These are phyloP conservation scores for Parastagonospora avenae DNA, from an alignment of 2,329 filamentous ascomycete genomes.

Conservation along the genomic window DNA sequence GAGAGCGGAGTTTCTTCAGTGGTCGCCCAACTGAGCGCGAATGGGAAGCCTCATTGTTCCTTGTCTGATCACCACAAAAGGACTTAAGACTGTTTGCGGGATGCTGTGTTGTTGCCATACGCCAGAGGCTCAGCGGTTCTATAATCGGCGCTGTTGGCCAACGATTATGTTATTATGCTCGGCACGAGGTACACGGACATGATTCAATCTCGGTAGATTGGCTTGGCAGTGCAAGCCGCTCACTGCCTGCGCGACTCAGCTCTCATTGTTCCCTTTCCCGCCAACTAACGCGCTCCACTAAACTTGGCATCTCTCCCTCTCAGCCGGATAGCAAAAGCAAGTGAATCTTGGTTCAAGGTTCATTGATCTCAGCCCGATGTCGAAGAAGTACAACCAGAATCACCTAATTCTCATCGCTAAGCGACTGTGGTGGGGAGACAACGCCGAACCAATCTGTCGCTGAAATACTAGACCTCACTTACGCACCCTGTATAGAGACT, in stretches of 20 bases:
- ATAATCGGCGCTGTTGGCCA: no score
- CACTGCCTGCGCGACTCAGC: neutral
- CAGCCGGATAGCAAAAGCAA: slow-evolving; percentile 1
- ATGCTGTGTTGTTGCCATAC: no score
- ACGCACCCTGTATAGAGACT: neutral
- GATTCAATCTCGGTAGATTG: no score
- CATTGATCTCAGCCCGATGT: neutral
- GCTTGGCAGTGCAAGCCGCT: neutral
- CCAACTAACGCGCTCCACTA: neutral
- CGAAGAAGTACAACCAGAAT: neutral
- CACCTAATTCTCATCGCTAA: neutral
- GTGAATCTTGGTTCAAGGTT: neutral
- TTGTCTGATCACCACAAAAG: no score
- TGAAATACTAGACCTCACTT: neutral
- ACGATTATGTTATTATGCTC: no score
- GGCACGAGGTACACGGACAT: no score
- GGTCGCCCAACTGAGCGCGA: no score
- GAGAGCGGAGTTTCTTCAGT: no score
- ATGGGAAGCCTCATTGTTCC: no score
- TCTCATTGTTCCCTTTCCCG: neutral
- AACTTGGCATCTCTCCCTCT: neutral
- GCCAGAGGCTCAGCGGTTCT: no score
- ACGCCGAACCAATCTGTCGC: neutral
- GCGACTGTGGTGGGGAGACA: neutral
- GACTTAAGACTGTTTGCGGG: no score